A percentile compares a stretch with the other conserved stretches of the same genome.
Evolutionary conservation across 331 rosid species (phyloP).

Genomic region (Stylosanthes scabra): DNA sequence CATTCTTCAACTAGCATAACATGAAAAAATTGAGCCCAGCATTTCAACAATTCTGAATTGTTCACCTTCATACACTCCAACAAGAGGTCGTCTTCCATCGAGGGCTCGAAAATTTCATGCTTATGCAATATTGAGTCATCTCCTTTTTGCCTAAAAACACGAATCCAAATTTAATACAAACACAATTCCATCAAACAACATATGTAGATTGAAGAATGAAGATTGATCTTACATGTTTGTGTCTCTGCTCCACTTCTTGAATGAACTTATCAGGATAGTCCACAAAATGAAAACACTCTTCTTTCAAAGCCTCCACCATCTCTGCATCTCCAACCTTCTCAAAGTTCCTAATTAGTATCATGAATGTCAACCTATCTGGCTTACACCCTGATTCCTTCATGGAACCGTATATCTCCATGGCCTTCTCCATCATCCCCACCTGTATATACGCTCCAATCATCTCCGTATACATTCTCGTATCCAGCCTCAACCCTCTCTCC

Average conservation of each 20-base stretch:
- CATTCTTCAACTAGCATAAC: too few species aligned
- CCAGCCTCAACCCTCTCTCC: slow-evolving; percentile 59
- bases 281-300: slow-evolving; percentile 56
- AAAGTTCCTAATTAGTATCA: slow-evolving; percentile 60
- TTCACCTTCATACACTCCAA: background rate
- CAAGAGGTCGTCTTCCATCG: background rate
- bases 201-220: background rate
- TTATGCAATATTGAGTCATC: slow-evolving; percentile 6
- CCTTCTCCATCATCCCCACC: slow-evolving; percentile 61
- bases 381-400: slow-evolving; percentile 69
- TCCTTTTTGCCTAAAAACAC: slow-evolving; percentile 28
- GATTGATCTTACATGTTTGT: slow-evolving; percentile 44
- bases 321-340: slow-evolving; percentile 51
- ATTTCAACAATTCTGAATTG: background rate
- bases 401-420: slow-evolving; percentile 53
- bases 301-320: slow-evolving; percentile 51
- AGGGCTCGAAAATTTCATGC: background rate
- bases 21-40: too few species aligned
- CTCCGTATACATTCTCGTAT: slow-evolving; percentile 68
- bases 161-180: background rate
- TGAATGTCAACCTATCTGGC: slow-evolving; percentile 72
- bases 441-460: slow-evolving; percentile 78
- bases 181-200: background rate
- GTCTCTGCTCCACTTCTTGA: slow-evolving; percentile 37
- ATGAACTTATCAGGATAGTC: slow-evolving; percentile 56